These are phyloP conservation scores for Trichoderma arundinaceum DNA, from an alignment of 2,329 filamentous ascomycete species.

Conservation along the genomic window DNA sequence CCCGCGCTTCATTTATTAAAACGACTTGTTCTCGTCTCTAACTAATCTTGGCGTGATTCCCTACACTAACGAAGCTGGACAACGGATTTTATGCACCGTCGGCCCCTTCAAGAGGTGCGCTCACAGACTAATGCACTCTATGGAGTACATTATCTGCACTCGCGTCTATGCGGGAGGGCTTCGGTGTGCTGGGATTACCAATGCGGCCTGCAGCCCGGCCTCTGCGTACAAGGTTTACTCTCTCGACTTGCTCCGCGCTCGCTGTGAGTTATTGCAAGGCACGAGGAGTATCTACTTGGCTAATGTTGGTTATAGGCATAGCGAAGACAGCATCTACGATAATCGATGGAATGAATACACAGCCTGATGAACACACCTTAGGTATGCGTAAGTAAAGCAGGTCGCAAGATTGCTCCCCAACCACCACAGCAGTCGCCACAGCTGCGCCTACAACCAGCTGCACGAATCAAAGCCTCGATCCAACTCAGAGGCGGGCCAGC, in stretches of 20 bases:
- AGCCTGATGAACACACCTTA: background rate
- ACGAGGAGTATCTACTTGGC: background rate
- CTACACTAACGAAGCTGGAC: background rate
- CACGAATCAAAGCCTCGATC: constrained; percentile 17
- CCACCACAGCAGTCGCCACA: constrained; percentile 5
- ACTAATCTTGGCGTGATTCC: background rate
- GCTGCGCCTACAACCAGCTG: background rate
- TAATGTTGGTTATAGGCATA: background rate
- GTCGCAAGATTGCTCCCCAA: constrained; percentile 2
- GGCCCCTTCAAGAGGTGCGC: background rate
- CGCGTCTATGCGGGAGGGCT: background rate
- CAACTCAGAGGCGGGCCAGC: constrained; percentile 1
- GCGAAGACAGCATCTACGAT: background rate
- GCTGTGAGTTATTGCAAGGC: background rate
- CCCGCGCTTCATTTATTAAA: background rate
- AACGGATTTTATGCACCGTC: background rate
- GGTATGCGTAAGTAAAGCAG: background rate
- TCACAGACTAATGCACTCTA: background rate
- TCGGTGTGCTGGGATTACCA: constrained; percentile 16
- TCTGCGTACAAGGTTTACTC: background rate
- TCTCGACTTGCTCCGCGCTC: background rate
- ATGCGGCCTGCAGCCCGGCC: background rate
- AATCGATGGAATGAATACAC: background rate
- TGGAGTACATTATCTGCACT: constrained; percentile 11
- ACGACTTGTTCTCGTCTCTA: background rate